Percentiles rank a stretch among this genome's conserved stretches.
Evolutionary conservation across 345 rosid genomes (phyloP).

Genomic region (Durio zibethinus): DNA sequence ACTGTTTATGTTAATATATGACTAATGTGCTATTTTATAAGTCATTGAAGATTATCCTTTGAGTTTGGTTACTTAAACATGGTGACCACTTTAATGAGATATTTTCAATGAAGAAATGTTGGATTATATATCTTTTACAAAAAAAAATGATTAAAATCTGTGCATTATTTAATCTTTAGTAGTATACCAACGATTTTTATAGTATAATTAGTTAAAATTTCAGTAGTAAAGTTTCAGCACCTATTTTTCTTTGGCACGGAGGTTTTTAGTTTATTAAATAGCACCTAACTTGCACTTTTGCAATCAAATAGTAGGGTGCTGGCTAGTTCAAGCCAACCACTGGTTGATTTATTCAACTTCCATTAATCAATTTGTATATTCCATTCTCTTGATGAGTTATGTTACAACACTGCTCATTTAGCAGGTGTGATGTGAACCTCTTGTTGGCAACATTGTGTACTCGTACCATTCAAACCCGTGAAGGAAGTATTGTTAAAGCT

Average conservation of each 20-base stretch:
- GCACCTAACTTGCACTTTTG: neutral
- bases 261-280: neutral
- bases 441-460: conserved; percentile 77
- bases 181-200: neutral
- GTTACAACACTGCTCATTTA: conserved; percentile 16
- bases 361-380: neutral
- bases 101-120: neutral
- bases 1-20: neutral
- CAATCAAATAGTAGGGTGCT: neutral
- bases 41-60: neutral
- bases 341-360: neutral
- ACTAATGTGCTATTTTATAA: neutral
- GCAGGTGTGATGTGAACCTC: conserved; percentile 82
- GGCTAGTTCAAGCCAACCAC: neutral
- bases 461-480: conserved; percentile 93
- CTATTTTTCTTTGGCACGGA: neutral
- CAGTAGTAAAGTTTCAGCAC: neutral
- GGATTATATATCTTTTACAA: neutral
- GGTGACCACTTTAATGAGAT: neutral
- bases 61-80: neutral
- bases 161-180: neutral
- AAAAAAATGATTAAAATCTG: neutral
- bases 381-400: neutral
- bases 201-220: neutral
- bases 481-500: conserved; percentile 84